Base-by-base conservation (phyloP, 2,329 filamentous ascomycete genomes). In the Fusarium xylarioides region DNA sequence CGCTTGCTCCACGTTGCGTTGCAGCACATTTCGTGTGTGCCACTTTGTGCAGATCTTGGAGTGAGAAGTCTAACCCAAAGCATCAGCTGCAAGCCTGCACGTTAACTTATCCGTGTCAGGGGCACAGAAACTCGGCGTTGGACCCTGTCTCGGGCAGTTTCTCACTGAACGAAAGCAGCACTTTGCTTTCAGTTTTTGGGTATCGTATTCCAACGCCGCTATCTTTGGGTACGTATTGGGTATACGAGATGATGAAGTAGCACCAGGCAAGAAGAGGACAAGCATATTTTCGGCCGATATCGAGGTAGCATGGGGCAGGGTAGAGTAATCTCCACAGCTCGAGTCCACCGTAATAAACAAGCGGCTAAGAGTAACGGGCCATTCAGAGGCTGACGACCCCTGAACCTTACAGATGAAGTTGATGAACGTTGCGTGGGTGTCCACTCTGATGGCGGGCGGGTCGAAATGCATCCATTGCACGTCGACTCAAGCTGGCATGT, bases 1-100 rank as follows among this genome's bases (percentile, higher is more conserved):
- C 70, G 70, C 67, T 63, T 60, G 56, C 70, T 73, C 71, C 71
- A 73, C 70, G 66, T 74, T 57, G 47, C 44, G 68, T 74, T 46
- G 52, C 66, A 68, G 42, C 58, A 40, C 37, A 40, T 54, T 19
- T 59, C 37, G 34, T 49, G 66, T 56, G 70, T 63, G 49, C 52
- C 52, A 53, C 54, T 59, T 46, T 70, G 59, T 54, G 66, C 53
- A 66, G 71, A 74, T 74, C 66, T 70, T 19, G 21, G 32, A 35
- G 40, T 23, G 54, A 34, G n/a, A 54, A 30, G 50, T 38, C 53
- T 43, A 72, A 50, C 57, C 68, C 30, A 38, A 65, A 63, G 61
- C 38, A 55, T 54, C 50, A 42, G 32, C 46, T 43, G 42, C 15
- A 43, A 15, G 16, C 5, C n/a, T 68, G 63, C 54, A 72, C 40